These are phyloP conservation scores for Blastomyces parvus DNA, from an alignment of 2,329 filamentous ascomycete species.

Conservation along the genomic window DNA sequence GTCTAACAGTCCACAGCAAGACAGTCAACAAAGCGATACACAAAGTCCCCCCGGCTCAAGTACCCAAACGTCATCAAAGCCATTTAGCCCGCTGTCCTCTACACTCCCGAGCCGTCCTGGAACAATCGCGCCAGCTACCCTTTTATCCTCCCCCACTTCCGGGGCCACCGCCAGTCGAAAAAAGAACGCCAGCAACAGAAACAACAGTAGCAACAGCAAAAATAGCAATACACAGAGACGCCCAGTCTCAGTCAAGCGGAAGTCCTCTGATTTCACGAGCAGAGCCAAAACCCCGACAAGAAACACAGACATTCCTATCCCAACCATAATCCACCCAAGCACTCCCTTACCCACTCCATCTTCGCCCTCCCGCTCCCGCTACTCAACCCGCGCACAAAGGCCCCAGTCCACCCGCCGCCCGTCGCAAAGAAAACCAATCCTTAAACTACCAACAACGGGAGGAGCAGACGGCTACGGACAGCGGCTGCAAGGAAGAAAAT, in stretches of 20 bases:
- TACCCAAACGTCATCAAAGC: neutral
- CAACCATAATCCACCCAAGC: constrained; percentile 6
- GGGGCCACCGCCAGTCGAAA: neutral
- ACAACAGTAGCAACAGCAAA: neutral
- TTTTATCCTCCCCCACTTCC: neutral
- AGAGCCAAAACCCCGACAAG: constrained; percentile 2
- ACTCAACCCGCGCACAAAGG: neutral
- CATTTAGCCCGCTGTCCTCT: neutral
- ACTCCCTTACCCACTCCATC: neutral
- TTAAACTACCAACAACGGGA: neutral
- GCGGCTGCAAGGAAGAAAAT: neutral
- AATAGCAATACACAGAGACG: neutral
- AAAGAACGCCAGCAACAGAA: neutral
- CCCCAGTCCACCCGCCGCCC: too few relatives aligned
- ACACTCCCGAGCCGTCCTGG: neutral
- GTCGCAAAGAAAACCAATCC: neutral
- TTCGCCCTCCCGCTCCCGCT: neutral
- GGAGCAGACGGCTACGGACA: neutral
- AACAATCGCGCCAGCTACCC: neutral
- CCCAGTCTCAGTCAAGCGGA: neutral
- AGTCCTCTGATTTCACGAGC: neutral
- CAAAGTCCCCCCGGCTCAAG: neutral
- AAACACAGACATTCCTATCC: constrained; percentile 3
- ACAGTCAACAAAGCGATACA: neutral
- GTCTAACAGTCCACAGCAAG: neutral